Evolutionary conservation across 495 filamentous ascomycete species (phyloP).

Genomic region (Hyphodiscus hymeniophilus): DNA sequence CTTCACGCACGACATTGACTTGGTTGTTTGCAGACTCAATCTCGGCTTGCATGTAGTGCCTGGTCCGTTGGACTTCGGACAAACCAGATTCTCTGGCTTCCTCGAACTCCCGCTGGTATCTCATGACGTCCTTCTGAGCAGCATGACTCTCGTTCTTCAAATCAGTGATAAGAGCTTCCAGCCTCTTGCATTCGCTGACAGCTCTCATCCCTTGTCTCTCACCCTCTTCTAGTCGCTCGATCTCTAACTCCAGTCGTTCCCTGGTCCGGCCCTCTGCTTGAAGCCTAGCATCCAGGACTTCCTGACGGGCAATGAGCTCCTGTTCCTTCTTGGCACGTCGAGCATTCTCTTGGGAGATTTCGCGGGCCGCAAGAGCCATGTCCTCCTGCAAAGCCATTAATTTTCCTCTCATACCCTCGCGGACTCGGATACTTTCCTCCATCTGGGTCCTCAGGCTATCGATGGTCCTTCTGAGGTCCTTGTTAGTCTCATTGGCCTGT

Average conservation of each 20-base stretch:
- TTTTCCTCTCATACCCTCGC: slow-evolving; percentile 70
- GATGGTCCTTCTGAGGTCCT: slow-evolving; percentile 27
- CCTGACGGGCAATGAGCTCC: slow-evolving; percentile 62
- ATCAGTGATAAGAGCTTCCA: slow-evolving; percentile 56
- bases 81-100: slow-evolving; percentile 70
- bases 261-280: slow-evolving; percentile 69
- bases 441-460: slow-evolving; percentile 45
- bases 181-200: slow-evolving; percentile 46
- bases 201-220: slow-evolving; percentile 60
- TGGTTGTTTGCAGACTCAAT: slow-evolving; percentile 74
- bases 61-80: slow-evolving; percentile 69
- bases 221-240: slow-evolving; percentile 65
- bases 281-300: slow-evolving; percentile 69
- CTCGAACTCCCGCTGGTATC: slow-evolving; percentile 74
- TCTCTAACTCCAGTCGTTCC: slow-evolving; percentile 71
- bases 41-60: slow-evolving; percentile 70
- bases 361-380: slow-evolving; percentile 65
- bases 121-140: slow-evolving; percentile 53
- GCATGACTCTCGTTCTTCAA: slow-evolving; percentile 62
- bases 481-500: slow-evolving; percentile 45
- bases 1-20: slow-evolving; percentile 67
- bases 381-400: slow-evolving; percentile 77
- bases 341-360: slow-evolving; percentile 74
- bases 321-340: slow-evolving; percentile 65
- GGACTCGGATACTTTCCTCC: slow-evolving; percentile 72